Conservation (phyloP, 2,329 filamentous ascomycete species). For the Bertia moriformis region DNA sequence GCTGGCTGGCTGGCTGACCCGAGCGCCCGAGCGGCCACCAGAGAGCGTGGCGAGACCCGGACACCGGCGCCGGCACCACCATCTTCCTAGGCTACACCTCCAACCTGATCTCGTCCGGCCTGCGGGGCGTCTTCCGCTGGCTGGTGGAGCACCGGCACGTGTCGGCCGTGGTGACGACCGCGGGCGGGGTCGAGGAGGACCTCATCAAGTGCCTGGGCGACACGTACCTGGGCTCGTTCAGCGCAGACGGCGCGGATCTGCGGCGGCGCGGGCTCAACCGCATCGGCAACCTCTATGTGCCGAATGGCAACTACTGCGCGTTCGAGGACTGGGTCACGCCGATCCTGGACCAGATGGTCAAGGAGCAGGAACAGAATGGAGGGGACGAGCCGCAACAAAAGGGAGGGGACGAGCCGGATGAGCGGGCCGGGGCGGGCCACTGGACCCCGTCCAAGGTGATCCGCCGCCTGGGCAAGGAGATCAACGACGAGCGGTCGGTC, state of each 20-base stretch:
- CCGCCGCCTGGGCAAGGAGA: constrained; percentile 76
- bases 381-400: constrained; percentile 35
- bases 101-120: constrained; percentile 89
- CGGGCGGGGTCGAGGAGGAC: constrained; percentile 90
- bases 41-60: constrained; percentile 69
- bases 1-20: no score
- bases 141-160: constrained; percentile 86
- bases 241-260: constrained; percentile 59
- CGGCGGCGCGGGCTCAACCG: constrained; percentile 80
- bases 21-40: constrained; percentile 13
- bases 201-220: constrained; percentile 94
- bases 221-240: constrained; percentile 83
- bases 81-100: constrained; percentile 97
- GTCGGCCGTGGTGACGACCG: constrained; percentile 85
- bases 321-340: constrained; percentile 98
- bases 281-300: constrained; percentile 89
- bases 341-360: constrained; percentile 84
- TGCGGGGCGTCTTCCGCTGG: constrained; percentile 81
- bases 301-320: constrained; percentile 91
- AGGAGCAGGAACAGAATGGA: constrained; percentile 78
- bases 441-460: constrained; percentile 96
- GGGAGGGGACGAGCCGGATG: constrained; percentile 2
- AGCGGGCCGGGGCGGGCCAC: constrained; percentile 54
- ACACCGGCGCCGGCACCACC: constrained; percentile 69
- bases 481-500: constrained; percentile 80